Conservation (phyloP, 2,329 filamentous ascomycete genomes). For the Paecilomyces sp. region DNA sequence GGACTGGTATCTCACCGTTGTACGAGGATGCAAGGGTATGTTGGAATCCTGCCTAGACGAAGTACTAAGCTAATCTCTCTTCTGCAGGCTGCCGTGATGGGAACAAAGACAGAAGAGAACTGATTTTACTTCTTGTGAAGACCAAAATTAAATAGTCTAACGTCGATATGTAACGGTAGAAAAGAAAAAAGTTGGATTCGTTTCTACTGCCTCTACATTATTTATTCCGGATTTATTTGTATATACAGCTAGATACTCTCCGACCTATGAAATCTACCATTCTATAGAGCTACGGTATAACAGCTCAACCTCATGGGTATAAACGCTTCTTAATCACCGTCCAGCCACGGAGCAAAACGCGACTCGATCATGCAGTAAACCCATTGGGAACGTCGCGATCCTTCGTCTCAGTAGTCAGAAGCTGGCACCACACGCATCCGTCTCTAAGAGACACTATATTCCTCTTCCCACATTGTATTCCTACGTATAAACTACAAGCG, state of each 20-base stretch:
- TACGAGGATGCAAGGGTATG: slow-evolving; percentile 61
- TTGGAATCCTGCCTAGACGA: slow-evolving; percentile 5
- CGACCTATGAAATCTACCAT: background rate
- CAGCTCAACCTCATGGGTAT: too few species aligned
- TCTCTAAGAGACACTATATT: background rate
- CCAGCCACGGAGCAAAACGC: background rate
- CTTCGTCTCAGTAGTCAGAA: background rate
- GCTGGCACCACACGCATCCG: background rate
- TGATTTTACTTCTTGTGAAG: background rate
- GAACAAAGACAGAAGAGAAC: slow-evolving; percentile 4
- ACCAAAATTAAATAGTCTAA: background rate
- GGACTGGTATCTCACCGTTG: slow-evolving; percentile 73
- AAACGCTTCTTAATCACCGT: background rate
- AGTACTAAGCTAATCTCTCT: background rate
- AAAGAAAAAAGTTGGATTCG: background rate
- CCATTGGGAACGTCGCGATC: background rate
- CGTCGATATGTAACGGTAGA: background rate
- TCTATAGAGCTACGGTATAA: background rate
- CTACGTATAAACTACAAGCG: background rate
- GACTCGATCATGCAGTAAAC: background rate
- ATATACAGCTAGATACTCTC: background rate
- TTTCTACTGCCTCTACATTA: background rate
- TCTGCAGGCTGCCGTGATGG: slow-evolving; percentile 21
- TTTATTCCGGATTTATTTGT: background rate
- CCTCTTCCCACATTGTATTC: background rate